Evolutionary conservation across 305 asterid genomes (phyloP).

Genomic region (Solanum hybrid): DNA sequence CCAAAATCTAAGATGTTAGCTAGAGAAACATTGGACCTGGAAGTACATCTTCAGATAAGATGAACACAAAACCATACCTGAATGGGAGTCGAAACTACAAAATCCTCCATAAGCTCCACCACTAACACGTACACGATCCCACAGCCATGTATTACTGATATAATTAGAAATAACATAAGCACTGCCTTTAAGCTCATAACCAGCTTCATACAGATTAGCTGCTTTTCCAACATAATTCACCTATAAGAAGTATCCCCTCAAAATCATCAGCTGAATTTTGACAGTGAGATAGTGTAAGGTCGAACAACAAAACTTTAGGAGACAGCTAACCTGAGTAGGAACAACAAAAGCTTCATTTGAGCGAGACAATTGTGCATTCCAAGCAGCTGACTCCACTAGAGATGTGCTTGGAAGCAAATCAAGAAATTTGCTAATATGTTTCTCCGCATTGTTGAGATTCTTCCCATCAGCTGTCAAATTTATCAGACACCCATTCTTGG

Average conservation of each 20-base stretch:
- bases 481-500: constrained; percentile 70
- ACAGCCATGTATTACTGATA: constrained; percentile 83
- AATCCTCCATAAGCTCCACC: constrained; percentile 99
- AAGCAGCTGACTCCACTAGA: constrained; percentile 42
- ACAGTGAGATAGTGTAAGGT: not conserved
- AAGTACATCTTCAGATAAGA: constrained; percentile 4
- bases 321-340: constrained; percentile 77
- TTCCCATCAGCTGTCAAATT: constrained; percentile 84
- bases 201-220: constrained; percentile 76
- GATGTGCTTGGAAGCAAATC: constrained; percentile 77
- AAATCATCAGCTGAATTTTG: not conserved
- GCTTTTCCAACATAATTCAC: constrained; percentile 99
- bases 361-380: constrained; percentile 56
- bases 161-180: constrained; percentile 83
- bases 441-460: constrained; percentile 58
- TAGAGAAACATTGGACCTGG: not conserved
- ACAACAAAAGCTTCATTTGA: constrained; percentile 88
- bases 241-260: constrained; percentile 26
- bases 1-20: not conserved
- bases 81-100: constrained; percentile 90
- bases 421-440: constrained; percentile 63
- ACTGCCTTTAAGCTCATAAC: constrained; percentile 90
- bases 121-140: constrained; percentile 99
- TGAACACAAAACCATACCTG: constrained; percentile 39
- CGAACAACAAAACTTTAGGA: not conserved